These are phyloP conservation scores for carrot (Daucus carota) DNA, from an alignment of 129 eudicot species.

Conservation along the genomic window DNA sequence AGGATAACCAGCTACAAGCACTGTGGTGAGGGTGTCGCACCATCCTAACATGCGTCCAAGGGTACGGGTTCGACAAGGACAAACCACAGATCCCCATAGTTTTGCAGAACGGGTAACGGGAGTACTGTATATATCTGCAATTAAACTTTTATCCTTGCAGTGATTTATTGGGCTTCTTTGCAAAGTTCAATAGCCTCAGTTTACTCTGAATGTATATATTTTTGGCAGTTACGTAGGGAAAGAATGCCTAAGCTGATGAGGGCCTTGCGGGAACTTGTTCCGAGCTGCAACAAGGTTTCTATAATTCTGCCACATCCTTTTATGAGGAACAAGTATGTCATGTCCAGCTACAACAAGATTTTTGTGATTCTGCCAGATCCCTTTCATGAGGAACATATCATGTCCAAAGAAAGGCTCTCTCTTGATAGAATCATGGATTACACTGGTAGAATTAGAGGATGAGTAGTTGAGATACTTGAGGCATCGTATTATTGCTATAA, in stretches of 20 bases:
- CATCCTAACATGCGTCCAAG: conserved; percentile 80
- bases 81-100: conserved; percentile 98
- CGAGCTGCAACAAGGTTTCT: conserved; percentile 87
- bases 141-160: background rate
- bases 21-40: conserved; percentile 69
- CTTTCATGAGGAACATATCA: no score
- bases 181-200: background rate
- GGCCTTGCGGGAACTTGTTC: conserved; percentile 95
- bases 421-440: no score
- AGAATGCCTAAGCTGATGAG: conserved; percentile 93
- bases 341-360: no score
- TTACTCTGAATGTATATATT: conserved; percentile 7
- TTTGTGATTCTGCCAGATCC: no score
- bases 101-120: conserved; percentile 81
- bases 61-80: conserved; percentile 92
- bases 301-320: no score
- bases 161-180: background rate
- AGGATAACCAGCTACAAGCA: conserved; percentile 66
- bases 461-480: no score
- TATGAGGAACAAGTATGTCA: no score
- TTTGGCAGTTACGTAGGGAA: conserved; percentile 76
- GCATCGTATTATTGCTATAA: no score
- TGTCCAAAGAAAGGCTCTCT: no score
- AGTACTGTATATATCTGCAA: background rate
- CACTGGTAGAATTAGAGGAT: no score